Percentiles rank a stretch among this genome's conserved stretches.
These are phyloP conservation scores for Salix purpurea DNA, from an alignment of 345 rosid species.

Conservation along the genomic window DNA sequence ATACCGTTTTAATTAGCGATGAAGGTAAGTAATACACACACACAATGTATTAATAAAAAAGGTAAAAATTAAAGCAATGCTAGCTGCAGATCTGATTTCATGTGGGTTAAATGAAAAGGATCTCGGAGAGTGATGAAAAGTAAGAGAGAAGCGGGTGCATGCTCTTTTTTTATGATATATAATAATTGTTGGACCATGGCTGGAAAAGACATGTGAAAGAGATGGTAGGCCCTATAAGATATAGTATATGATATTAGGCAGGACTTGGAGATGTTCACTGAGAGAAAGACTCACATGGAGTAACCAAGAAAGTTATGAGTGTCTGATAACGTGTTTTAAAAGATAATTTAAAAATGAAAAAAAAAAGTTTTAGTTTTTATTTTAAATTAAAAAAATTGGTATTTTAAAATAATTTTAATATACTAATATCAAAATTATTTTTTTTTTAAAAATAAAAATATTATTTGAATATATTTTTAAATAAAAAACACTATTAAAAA, in stretches of 20 bases:
- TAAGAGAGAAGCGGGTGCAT: not conserved
- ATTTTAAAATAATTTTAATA: no score
- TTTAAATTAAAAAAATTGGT: no score
- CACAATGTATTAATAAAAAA: not conserved
- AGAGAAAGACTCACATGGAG: slow-evolving; percentile 30
- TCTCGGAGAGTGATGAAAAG: not conserved
- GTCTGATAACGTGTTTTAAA: no score
- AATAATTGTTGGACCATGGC: slow-evolving; percentile 10
- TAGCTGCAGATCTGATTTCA: slow-evolving; percentile 32
- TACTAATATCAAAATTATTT: no score
- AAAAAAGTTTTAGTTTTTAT: no score
- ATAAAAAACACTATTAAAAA: no score
- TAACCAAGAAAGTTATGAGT: slow-evolving; percentile 15
- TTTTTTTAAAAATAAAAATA: no score
- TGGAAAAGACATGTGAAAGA: slow-evolving; percentile 26
- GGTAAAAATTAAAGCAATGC: not conserved
- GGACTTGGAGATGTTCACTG: not conserved
- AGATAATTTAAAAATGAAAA: no score
- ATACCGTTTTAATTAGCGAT: no score
- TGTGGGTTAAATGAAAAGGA: slow-evolving; percentile 27
- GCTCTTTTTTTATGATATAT: not conserved
- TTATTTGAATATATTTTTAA: no score
- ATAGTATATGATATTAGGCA: not conserved
- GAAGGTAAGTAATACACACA: no score
- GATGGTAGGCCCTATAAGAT: slow-evolving; percentile 5